Base-by-base conservation (phyloP, 2,329 filamentous ascomycete genomes). In the Talaromyces sp. region DNA sequence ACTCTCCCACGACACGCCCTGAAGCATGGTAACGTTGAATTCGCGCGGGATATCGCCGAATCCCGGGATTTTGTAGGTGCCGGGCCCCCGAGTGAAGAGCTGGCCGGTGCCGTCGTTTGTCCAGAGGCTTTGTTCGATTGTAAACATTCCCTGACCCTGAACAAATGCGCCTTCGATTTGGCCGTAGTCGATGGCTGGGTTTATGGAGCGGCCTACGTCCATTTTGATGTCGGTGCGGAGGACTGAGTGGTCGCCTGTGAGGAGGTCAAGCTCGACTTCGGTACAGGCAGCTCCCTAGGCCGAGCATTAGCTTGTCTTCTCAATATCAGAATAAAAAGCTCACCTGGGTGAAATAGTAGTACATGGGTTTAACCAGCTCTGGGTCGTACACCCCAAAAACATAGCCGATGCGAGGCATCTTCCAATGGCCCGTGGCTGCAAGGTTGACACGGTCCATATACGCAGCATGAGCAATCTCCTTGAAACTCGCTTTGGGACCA, bases 381-480 rank as follows among this genome's bases (percentile, higher is more conserved):
- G 42, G 42, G n/a, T 83, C 88, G 77, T 97, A 97, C 62, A 89
- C 87, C 27, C 88, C 91, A 95, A 95, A 99, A 1, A 88, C 86
- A 71, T 97, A 99, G 1, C 95, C 95, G 67, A 99, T 98, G 66
- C 98, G 93, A 0, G 95, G 95, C 0, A 95, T 99, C 73, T 92
- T 93, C 84, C 98, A 99, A 80, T 96, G 96, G 0, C 95, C 95
- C 69, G 98, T 93, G 0, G 95, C 93, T n/a, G 90, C 95, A n/a
- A 99, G 86, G 71, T 98, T 99, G 68, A 97, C 91, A 27, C 95
- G 90, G 74, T 97, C 93, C 71, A 96, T 95, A 81, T 98, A 99
- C 0, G 95, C 95, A 0, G 92, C 90, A 70, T 93, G 89, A 0
- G 93, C 95, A 15, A 99, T 79, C 9, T 96, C 84, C 70, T 92